Base-by-base conservation (phyloP, 345 rosid genomes). In the Sisymbrium irio region DNA sequence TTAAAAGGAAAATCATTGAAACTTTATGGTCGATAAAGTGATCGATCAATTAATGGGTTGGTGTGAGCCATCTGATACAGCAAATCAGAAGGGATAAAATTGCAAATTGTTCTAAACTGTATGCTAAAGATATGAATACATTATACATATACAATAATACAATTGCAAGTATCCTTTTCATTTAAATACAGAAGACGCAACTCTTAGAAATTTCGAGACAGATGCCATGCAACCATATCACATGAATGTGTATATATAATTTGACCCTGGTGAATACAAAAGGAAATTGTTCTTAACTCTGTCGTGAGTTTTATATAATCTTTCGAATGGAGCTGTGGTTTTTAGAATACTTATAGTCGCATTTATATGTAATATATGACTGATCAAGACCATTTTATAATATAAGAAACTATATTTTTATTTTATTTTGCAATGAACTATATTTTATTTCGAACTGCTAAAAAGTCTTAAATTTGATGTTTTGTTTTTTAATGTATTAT, bases 11-110 rank as follows among this genome's bases (percentile, higher is more conserved):
- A 42, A 33, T 68, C 6, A 75, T 59, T 50, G 70, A 68, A 33
- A 17, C 74, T 69, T 61, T 76, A 15, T 27, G 58, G 70, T 69
- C 69, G 25, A 54, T 54, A 69, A 69, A 76, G 74, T 62, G 61
- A 61, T 30, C 19, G 19, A 60, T 18, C 3, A 27, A 60, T 18
- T 2, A 27, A 70, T 75, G 79, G 74, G 74, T 76, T 76, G 70
- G 69, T 69, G 79, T 46, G 22, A 61, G 22, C 65, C 79, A 67
- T 68, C 37, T 32, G 46, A 20, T 18, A 30, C 15, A 27, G 25
- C 40, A 44, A 44, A 12, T 55, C 36, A 56, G 8, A 33, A 55
- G 3, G 65, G 33, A 56, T 18, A n/a, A n/a, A 54, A 44, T 51
- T 41, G 37, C 10, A 15, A 64, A 6, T n/a, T 9, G 4, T 50